Conservation (phyloP, 805 yeast species). For the Zygotorulaspora chibaensis region DNA sequence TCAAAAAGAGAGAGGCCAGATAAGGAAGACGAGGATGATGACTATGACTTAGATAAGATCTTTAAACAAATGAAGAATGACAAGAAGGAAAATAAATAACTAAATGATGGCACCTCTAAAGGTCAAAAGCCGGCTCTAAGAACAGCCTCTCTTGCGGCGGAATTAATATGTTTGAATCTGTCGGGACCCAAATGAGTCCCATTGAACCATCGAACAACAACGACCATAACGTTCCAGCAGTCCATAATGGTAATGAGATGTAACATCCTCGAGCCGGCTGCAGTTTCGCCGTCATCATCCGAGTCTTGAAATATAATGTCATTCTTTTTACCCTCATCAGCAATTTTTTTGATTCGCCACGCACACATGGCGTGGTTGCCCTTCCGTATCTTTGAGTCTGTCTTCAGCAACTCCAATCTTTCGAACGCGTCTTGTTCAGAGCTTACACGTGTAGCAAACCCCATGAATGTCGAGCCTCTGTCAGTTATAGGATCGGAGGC, state of each 20-base stretch:
- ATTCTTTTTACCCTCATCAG: slow-evolving; percentile 24
- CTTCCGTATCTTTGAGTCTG: slow-evolving; percentile 61
- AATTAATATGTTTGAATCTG: slow-evolving; percentile 87
- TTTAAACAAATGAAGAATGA: slow-evolving; percentile 19
- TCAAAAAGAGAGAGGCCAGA: slow-evolving; percentile 36
- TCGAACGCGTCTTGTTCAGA: slow-evolving; percentile 65
- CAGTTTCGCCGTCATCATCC: slow-evolving; percentile 96
- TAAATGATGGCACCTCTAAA: slow-evolving; percentile 28
- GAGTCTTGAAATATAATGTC: slow-evolving; percentile 72
- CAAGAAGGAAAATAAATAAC: slow-evolving; percentile 13
- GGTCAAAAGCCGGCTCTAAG: slow-evolving; percentile 50
- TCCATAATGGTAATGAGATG: slow-evolving; percentile 77
- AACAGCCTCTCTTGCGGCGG: slow-evolving; percentile 82
- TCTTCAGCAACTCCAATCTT: slow-evolving; percentile 47
- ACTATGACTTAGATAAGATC: slow-evolving; percentile 23
- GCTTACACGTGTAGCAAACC: slow-evolving; percentile 58
- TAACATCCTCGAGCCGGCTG: slow-evolving; percentile 85
- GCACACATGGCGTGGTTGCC: slow-evolving; percentile 84
- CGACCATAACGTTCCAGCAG: slow-evolving; percentile 76
- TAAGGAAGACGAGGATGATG: slow-evolving; percentile 36
- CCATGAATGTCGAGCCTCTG: slow-evolving; percentile 81
- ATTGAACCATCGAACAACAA: slow-evolving; percentile 88
- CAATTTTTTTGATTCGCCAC: slow-evolving; percentile 59
- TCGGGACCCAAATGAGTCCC: slow-evolving; percentile 91
- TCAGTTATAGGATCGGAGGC: slow-evolving; percentile 75